A percentile compares a stretch with the other conserved stretches of the same genome.
phyloP scores from a whole-genome alignment of 495 filamentous ascomycete genomes.

The Lasiosphaeris hirsuta region DNA sequence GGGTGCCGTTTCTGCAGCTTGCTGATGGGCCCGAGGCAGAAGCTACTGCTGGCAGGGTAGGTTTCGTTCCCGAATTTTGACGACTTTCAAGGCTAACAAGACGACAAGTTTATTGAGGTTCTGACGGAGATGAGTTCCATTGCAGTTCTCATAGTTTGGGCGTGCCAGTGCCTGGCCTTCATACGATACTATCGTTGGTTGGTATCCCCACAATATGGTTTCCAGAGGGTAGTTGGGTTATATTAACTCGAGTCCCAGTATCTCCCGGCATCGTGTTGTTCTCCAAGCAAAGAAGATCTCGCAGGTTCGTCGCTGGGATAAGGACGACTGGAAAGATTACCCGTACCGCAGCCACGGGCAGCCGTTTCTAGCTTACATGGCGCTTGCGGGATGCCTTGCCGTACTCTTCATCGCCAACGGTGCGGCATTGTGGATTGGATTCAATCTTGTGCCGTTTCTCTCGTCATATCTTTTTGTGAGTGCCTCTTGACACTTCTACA shows the following conservation, averaged over 20 bases:
- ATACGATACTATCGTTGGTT: slow-evolving; percentile 40
- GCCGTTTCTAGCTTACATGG: slow-evolving; percentile 37
- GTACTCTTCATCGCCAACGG: slow-evolving; percentile 38
- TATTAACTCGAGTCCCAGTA: slow-evolving; percentile 27
- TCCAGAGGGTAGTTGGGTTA: background rate
- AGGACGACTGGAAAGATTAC: slow-evolving; percentile 33
- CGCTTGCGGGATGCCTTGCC: slow-evolving; percentile 37
- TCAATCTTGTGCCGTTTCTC: slow-evolving; percentile 30
- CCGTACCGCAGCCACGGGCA: slow-evolving; percentile 44
- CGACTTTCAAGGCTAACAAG: background rate
- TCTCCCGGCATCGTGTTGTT: slow-evolving; percentile 25
- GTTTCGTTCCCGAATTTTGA: background rate
- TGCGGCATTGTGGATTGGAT: slow-evolving; percentile 39
- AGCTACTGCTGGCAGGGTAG: slow-evolving; percentile 3
- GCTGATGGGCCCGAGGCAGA: background rate
- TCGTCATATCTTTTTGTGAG: slow-evolving; percentile 40
- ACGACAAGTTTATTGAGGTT: slow-evolving; percentile 31
- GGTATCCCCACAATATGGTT: background rate
- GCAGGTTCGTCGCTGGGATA: slow-evolving; percentile 30
- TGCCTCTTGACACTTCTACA: background rate
- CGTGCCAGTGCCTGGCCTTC: slow-evolving; percentile 44
- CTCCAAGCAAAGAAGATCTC: slow-evolving; percentile 26
- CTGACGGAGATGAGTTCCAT: slow-evolving; percentile 35
- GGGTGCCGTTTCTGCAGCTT: slow-evolving; percentile 33
- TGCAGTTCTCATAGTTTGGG: slow-evolving; percentile 37